Base-by-base conservation (phyloP, 768 basidiomycete species). In the Psilocybe subaeruginosa region DNA sequence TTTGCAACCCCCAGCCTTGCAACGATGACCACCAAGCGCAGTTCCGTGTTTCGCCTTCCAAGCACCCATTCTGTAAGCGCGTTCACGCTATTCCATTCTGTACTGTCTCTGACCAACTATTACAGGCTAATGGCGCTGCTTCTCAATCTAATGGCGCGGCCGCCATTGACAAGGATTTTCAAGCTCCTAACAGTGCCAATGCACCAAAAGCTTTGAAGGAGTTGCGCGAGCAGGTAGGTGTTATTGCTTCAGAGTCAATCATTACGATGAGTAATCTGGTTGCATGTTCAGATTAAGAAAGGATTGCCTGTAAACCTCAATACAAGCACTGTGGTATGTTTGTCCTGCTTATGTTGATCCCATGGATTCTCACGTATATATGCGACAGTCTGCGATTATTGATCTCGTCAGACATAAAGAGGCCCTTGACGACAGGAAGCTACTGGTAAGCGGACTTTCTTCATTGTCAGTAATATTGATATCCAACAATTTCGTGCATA, bases 401-500 rank as follows among this genome's bases (percentile, higher is more conserved):
- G 90, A 93, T 68, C 72, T 78, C 1, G 67, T 92, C 45, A 77
- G 77, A 37, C 81, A 93, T 68, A 75, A 77, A 9, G 85, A 86
- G 53, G 77, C 84, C 7, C 76, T 93, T 19, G 90, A 95, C 73
- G 92, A 95, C 68, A 82, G 92, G 55, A 90, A 92, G 72, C 80
- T 92, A 72, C 74, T 89, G 49, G 92, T 91, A 55, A 55, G 88
- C 77, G 19, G 4, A 6, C 48, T 54, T 19, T 17, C 33, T 35
- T 35, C 33, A 11, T 27, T 14, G 4, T 49, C 1, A 49, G 11
- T 29, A 23, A n/a, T 53, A n/a, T 39, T 47, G 35, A 30, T 9
- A 16, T 48, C 14, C 41, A 43, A n/a, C 2, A 14, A 56, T 54
- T 14, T 37, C 37, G 17, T 23, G 31, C 11, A 51, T 56, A 92